phyloP scores from a whole-genome alignment of 1,284 basidiomycete genomes.

The Puccinia hordei region DNA sequence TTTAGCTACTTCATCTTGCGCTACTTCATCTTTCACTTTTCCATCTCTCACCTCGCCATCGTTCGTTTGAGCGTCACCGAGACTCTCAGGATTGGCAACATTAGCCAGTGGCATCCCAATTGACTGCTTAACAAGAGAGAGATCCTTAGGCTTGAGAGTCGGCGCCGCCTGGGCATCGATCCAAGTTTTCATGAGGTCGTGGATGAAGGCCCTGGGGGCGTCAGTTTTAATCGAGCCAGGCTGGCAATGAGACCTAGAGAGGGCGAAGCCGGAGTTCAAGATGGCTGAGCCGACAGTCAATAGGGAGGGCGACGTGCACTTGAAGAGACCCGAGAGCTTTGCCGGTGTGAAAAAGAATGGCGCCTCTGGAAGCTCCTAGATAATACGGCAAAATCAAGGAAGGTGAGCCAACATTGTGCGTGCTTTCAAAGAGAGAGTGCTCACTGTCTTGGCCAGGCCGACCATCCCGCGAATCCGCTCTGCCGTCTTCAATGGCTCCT shows the following conservation, averaged over 20 bases:
- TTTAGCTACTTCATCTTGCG: not conserved
- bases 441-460: constrained; percentile 78
- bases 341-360: constrained; percentile 92
- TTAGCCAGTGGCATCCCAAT: not conserved
- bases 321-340: constrained; percentile 78
- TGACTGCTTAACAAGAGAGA: too few species aligned
- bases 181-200: constrained; percentile 82
- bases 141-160: not conserved
- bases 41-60: not conserved
- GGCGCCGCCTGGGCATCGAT: constrained; percentile 63
- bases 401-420: too few species aligned
- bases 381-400: not conserved
- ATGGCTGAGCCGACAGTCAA: constrained; percentile 82
- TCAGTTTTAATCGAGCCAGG: constrained; percentile 89
- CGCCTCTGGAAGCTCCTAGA: constrained; percentile 70
- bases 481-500: constrained; percentile 73
- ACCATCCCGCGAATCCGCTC: constrained; percentile 93
- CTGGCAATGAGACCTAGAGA: constrained; percentile 86
- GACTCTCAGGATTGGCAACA: not conserved
- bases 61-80: not conserved
- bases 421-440: constrained; percentile 52
- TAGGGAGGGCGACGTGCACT: constrained; percentile 74
- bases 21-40: not conserved
- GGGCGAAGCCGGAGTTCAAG: constrained; percentile 77
- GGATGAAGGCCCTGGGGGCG: constrained; percentile 72